Conservation (phyloP, 352 stramenopile species). For the Phytophthora crassamura region DNA sequence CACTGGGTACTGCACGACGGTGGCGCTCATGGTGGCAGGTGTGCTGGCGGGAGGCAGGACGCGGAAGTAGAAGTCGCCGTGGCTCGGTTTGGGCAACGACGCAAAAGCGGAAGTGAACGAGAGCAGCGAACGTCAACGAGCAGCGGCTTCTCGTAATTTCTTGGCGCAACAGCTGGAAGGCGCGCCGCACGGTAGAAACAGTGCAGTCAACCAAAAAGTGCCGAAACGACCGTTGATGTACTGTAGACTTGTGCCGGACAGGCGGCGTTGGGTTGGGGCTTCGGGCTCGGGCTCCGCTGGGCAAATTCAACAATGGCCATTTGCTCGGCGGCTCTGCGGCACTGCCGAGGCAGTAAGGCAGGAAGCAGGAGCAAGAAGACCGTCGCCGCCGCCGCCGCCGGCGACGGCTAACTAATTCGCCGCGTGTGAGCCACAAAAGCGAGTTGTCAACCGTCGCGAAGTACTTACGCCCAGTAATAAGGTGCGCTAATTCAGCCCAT, state of each 20-base stretch:
- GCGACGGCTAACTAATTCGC: too few species aligned
- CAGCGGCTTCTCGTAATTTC: constrained; percentile 39
- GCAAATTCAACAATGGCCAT: constrained; percentile 65
- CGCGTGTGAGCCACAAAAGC: constrained; percentile 11
- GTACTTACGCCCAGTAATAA: constrained; percentile 26
- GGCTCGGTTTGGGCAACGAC: constrained; percentile 21
- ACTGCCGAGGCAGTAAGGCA: background rate
- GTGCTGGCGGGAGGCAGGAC: background rate
- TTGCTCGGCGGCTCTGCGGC: background rate
- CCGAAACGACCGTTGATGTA: constrained; percentile 8
- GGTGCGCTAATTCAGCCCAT: constrained; percentile 11
- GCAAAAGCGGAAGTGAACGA: constrained; percentile 40
- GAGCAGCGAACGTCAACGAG: constrained; percentile 15
- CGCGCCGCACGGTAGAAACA: constrained; percentile 28
- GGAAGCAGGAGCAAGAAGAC: constrained; percentile 7
- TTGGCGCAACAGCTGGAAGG: constrained; percentile 36
- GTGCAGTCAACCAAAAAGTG: constrained; percentile 31
- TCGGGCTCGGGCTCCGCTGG: constrained; percentile 6
- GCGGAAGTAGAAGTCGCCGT: background rate
- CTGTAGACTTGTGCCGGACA: constrained; percentile 9
- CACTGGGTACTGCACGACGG: constrained; percentile 81
- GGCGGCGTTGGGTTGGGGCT: constrained; percentile 6
- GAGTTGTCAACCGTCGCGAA: constrained; percentile 32
- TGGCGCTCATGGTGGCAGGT: constrained; percentile 66
- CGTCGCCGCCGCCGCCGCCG: too few species aligned